Percentiles rank a stretch among this genome's conserved stretches.
Conservation (phyloP, 805 yeast genomes). For the Candida sanyiensis region DNA sequence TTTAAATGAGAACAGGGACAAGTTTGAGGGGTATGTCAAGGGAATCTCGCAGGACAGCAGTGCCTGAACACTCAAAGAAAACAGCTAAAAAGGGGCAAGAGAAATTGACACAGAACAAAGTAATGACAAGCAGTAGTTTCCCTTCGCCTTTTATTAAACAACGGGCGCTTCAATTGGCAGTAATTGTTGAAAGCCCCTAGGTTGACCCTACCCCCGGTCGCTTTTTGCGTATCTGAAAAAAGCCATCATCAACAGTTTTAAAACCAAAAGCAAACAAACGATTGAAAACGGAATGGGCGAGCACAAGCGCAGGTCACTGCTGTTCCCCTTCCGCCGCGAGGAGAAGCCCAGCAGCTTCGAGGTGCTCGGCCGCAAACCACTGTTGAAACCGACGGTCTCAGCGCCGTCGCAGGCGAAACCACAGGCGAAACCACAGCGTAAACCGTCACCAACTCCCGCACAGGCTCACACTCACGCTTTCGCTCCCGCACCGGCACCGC, state of each 20-base stretch:
- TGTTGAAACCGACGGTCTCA: constrained; percentile 9
- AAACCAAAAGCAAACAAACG: not conserved
- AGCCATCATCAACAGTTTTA: too few species aligned
- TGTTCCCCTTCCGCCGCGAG: constrained; percentile 19
- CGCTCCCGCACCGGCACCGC: too few species aligned
- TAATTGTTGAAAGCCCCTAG: too few species aligned
- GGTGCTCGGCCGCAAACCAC: constrained; percentile 1
- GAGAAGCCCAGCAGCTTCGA: constrained; percentile 2
- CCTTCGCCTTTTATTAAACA: too few species aligned
- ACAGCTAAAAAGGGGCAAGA: too few species aligned
- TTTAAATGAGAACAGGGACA: not conserved
- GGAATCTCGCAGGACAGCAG: not conserved
- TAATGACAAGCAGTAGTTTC: too few species aligned
- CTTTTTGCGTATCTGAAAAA: too few species aligned
- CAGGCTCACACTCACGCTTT: too few species aligned
- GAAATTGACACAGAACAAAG: too few species aligned
- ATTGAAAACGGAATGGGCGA: constrained; percentile 3
- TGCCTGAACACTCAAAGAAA: not conserved
- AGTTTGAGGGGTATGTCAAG: not conserved
- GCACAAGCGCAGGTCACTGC: constrained; percentile 21
- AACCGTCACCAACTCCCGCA: not conserved
- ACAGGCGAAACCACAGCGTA: not conserved
- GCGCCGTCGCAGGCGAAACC: constrained; percentile 3
- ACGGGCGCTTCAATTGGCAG: too few species aligned
- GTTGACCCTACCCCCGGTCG: too few species aligned